Evolutionary conservation across 208 protist species (phyloP), one percentile per base, ranked within the genome.

Genomic region (Vickermania spadyakhi): DNA sequence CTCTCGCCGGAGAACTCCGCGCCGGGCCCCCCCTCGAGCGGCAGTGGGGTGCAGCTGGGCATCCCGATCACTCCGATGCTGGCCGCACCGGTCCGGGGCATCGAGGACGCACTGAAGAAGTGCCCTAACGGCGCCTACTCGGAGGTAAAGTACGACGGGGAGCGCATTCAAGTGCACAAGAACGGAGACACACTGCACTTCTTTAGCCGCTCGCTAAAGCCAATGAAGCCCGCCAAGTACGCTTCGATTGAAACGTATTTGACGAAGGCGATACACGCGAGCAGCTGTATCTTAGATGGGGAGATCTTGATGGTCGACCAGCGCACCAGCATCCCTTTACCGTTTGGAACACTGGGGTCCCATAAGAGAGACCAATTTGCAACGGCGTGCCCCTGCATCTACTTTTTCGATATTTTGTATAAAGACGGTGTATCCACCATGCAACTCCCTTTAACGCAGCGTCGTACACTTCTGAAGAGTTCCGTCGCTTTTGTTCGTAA

Each of bases 111-210:
- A 21, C 59, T 88, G 28, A 64, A 26, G 49, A 81, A 79, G 66
- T 90, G 75, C 70, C 84, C 86, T 26, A 86, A 91, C 62, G 81
- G 83, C n/a, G 73, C 81, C 25, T 91, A 75, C 60, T 84, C 77
- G 3, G 89, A 96, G 61, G 77, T 92, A 29, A 96, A 93, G 72
- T 93, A 93, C 64, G 86, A 94, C 58, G 91, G 88, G 11, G 86
- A 94, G 68, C 68, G 86, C 50, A 91, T 95, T 57, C 91, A 93
- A 52, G 81, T 92, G 21, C 85, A 94, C 69, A 89, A 83, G 57
- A 45, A 77, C 4, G 82, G 78, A 30, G 66, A 77, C 27, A 64
- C 56, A 18, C 72, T 91, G 51, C 52, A 29, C 21, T 96, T 79
- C 64, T 96, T 77, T 42, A 77, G 76, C 0, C 77, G 81, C 59